Evolutionary conservation across 2,329 filamentous ascomycete species (phyloP).

Genomic region (Aaosphaeria arxii): DNA sequence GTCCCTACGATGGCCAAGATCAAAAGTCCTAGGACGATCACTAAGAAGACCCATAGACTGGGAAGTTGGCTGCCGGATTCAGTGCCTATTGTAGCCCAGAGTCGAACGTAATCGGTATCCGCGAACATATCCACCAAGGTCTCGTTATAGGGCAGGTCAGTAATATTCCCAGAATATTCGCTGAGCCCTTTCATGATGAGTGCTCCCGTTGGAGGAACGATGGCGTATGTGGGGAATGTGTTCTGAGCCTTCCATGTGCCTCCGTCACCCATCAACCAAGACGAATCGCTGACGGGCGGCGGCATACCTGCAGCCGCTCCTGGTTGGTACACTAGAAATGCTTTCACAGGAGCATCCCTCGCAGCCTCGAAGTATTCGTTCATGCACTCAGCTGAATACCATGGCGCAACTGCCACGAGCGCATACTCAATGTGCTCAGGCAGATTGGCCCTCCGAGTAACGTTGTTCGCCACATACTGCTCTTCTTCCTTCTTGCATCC

Average conservation of each 20-base stretch:
- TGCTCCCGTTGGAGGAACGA: slow-evolving; percentile 65
- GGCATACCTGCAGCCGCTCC: slow-evolving; percentile 55
- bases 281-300: slow-evolving; percentile 60
- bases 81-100: slow-evolving; percentile 51
- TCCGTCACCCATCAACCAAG: slow-evolving; percentile 70
- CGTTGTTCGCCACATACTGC: slow-evolving; percentile 70
- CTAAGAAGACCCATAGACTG: slow-evolving; percentile 75
- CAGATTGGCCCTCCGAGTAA: slow-evolving; percentile 69
- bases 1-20: slow-evolving; percentile 64
- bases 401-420: slow-evolving; percentile 80
- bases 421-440: slow-evolving; percentile 62
- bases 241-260: slow-evolving; percentile 70
- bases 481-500: slow-evolving; percentile 63
- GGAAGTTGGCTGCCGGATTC: slow-evolving; percentile 60
- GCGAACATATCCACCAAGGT: slow-evolving; percentile 38
- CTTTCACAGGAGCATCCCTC: slow-evolving; percentile 58
- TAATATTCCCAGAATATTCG: slow-evolving; percentile 74
- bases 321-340: slow-evolving; percentile 56
- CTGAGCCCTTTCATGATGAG: slow-evolving; percentile 69
- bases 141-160: slow-evolving; percentile 41
- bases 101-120: slow-evolving; percentile 45
- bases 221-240: slow-evolving; percentile 77
- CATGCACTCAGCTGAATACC: slow-evolving; percentile 74
- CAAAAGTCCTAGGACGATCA: slow-evolving; percentile 68
- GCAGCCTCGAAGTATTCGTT: slow-evolving; percentile 64